Base-by-base conservation (phyloP, 768 basidiomycete genomes). In the Termitomyces titanicus region DNA sequence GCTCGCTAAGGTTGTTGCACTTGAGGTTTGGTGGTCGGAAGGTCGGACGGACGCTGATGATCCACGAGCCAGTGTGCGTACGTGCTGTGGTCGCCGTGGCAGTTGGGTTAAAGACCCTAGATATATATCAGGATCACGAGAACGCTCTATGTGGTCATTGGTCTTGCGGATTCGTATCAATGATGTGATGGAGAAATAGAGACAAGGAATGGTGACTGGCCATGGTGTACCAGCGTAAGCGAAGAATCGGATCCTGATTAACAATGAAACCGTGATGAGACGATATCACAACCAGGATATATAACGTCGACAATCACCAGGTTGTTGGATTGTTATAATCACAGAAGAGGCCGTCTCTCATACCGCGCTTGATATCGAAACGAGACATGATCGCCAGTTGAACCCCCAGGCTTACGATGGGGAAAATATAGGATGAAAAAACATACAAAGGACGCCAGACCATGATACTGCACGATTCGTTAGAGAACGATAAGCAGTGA, bases 181-280 rank as follows among this genome's bases (percentile, higher is more conserved):
- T n/a, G 79, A 77, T 33, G 66, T 64, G 24, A 76, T 65, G 4
- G 83, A 82, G 12, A 84, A 65, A 57, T 75, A 68, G 38, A 84
- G 66, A 45, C 78, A 79, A 2, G 86, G 85, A 15, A 85, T 64
- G 3, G 76, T 69, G 10, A 82, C 65, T 40, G 81, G 51, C 54
- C 84, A 72, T 0, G 85, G 77, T 7, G 76, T 63, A 7, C 84
- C 86, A 12, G 84, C 79, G 60, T 86, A 87, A 37, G 81, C 79
- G n/a, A 85, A 60, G 53, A 87, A 76, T 43, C 86, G 81, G 29
- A 81, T 74, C 86, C 86, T 88, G 37, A 11, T 51, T 22, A 44
- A 52, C 25, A 56, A 40, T 39, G 48, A 9, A 45, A 42, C 46
- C 29, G n/a, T 24, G 46, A 3, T 55, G 42, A 25, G 8, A 12